A percentile compares a stretch with the other conserved stretches of the same genome.
Conservation (phyloP, 768 basidiomycete genomes). For the Boletus vermiculosoides region DNA sequence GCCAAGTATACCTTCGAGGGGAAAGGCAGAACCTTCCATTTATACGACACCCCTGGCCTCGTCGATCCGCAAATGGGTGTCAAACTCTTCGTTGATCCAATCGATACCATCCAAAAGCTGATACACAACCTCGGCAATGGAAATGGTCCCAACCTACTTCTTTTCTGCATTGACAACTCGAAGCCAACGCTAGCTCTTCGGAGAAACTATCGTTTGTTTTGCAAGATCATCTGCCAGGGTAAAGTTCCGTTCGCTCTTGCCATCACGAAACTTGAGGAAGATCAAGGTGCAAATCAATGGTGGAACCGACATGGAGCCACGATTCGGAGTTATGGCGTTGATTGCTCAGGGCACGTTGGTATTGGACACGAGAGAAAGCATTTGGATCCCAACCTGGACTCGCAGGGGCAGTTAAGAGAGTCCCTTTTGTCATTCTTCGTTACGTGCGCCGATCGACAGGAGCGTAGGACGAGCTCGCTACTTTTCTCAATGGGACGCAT, state of each 20-base stretch:
- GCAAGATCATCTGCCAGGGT: constrained; percentile 24
- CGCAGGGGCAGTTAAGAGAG: constrained; percentile 27
- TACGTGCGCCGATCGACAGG: constrained; percentile 13
- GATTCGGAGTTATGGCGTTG: constrained; percentile 15
- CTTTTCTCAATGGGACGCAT: constrained; percentile 12
- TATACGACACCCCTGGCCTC: constrained; percentile 37
- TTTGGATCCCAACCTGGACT: constrained; percentile 15
- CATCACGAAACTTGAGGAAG: constrained; percentile 30
- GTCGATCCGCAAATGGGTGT: constrained; percentile 25
- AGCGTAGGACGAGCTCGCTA: background rate
- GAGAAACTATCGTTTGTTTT: constrained; percentile 31
- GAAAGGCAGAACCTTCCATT: constrained; percentile 18
- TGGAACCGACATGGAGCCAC: constrained; percentile 27
- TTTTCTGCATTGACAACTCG: constrained; percentile 32
- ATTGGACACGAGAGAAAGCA: constrained; percentile 29
- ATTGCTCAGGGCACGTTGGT: constrained; percentile 32
- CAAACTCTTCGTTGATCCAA: constrained; percentile 19
- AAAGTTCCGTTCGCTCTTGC: constrained; percentile 30
- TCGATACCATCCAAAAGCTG: constrained; percentile 28
- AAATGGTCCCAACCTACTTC: constrained; percentile 29
- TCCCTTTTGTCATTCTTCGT: constrained; percentile 22
- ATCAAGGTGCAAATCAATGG: constrained; percentile 34
- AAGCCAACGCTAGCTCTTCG: constrained; percentile 25
- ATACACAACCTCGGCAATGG: constrained; percentile 30
- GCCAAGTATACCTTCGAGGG: constrained; percentile 26